phyloP scores from a whole-genome alignment of 306 rosid species.

The Cucurbita maxima region DNA sequence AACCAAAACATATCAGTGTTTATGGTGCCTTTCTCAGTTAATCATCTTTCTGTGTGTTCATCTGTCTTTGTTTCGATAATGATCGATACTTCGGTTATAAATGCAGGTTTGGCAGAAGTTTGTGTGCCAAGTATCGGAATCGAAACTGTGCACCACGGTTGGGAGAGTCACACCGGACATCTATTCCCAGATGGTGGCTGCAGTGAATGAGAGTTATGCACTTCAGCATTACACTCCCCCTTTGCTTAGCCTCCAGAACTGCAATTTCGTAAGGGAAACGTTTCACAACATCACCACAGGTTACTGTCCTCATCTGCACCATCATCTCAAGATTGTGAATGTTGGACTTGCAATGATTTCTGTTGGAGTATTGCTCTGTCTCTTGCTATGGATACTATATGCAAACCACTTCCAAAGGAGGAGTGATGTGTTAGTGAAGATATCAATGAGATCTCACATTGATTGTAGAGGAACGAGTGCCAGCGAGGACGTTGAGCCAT shows the following conservation, averaged over 20 bases:
- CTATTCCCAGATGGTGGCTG: constrained; percentile 54
- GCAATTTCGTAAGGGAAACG: constrained; percentile 83
- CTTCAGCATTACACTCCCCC: constrained; percentile 82
- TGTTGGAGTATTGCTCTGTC: constrained; percentile 78
- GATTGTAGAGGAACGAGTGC: no score
- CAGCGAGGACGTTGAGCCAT: no score
- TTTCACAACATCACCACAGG: constrained; percentile 55
- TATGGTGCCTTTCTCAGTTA: background rate
- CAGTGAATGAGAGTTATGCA: constrained; percentile 80
- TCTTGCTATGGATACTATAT: constrained; percentile 81
- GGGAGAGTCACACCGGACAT: constrained; percentile 77
- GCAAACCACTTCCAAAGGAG: constrained; percentile 86
- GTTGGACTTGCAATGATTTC: constrained; percentile 77
- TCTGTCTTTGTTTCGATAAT: background rate
- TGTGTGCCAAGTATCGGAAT: constrained; percentile 48
- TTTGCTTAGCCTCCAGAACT: constrained; percentile 69
- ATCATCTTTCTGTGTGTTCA: background rate
- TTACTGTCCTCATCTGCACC: constrained; percentile 66
- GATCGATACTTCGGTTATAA: background rate
- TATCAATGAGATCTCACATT: background rate
- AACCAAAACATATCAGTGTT: background rate
- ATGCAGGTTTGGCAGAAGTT: constrained; percentile 76
- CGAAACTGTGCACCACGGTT: constrained; percentile 39
- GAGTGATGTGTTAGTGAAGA: constrained; percentile 50
- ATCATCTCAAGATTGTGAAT: constrained; percentile 48